Percentiles rank a stretch among this genome's conserved stretches.
These are phyloP conservation scores for Cutaneotrichosporon sp. DNA, from an alignment of 1,284 basidiomycete species.

Conservation along the genomic window DNA sequence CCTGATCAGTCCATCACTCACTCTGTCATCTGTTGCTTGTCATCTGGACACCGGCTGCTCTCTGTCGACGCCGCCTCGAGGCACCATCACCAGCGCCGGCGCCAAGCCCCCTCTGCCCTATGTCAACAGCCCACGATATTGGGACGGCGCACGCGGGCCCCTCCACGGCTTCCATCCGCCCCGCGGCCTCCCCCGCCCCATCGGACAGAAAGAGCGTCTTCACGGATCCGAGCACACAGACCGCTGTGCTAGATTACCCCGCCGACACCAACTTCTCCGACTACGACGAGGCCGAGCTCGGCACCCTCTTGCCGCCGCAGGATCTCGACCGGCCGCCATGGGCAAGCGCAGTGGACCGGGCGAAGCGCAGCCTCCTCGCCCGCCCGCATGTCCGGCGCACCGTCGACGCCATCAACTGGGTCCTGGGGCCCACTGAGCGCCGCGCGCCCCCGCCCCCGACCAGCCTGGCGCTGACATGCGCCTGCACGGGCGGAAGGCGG, in stretches of 20 bases:
- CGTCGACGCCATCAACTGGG: neutral
- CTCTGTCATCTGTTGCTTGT: too few relatives aligned
- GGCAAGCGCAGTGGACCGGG: neutral
- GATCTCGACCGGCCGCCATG: neutral
- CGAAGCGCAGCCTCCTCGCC: neutral
- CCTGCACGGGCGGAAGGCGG: neutral
- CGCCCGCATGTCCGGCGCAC: constrained; percentile 4
- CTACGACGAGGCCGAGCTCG: neutral
- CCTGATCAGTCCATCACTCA: too few relatives aligned
- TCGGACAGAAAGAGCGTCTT: neutral
- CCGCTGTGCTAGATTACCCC: neutral
- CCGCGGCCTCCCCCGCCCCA: neutral
- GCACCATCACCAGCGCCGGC: neutral
- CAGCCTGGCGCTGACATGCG: neutral
- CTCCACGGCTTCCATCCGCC: neutral
- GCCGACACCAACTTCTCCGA: neutral
- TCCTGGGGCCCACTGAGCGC: constrained; percentile 16
- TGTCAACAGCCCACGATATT: neutral
- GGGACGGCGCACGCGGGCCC: neutral
- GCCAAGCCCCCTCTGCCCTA: neutral
- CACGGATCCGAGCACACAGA: neutral
- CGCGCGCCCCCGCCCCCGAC: neutral
- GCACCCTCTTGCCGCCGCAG: neutral
- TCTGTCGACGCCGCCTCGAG: neutral
- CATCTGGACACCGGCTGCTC: too few relatives aligned